Conservation (phyloP, 495 filamentous ascomycete species). For the Bryoglossum gracile region DNA sequence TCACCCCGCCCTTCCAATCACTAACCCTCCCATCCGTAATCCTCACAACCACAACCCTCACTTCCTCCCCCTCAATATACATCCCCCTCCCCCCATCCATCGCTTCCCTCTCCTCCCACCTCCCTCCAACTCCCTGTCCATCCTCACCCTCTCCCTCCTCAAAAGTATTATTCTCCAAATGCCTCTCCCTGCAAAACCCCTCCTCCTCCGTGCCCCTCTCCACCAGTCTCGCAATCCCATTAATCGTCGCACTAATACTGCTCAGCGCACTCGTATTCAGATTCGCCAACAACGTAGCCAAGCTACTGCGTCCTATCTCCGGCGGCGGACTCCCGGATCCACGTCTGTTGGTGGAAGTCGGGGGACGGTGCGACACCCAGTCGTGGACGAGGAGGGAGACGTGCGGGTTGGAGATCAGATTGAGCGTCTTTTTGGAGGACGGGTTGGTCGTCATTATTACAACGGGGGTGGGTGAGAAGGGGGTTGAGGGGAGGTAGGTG, state of each 20-base stretch:
- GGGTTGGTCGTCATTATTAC: slow-evolving; percentile 95
- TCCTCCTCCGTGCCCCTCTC: slow-evolving; percentile 70
- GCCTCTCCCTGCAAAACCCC: slow-evolving; percentile 65
- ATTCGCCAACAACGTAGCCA: slow-evolving; percentile 77
- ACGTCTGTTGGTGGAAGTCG: slow-evolving; percentile 45
- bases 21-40: slow-evolving; percentile 69
- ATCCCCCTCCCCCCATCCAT: slow-evolving; percentile 46
- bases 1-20: slow-evolving; percentile 74
- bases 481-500: slow-evolving; percentile 85
- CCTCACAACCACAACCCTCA: slow-evolving; percentile 65
- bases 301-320: slow-evolving; percentile 55
- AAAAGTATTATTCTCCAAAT: slow-evolving; percentile 91
- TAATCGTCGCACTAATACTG: slow-evolving; percentile 91
- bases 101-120: slow-evolving; percentile 13
- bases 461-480: slow-evolving; percentile 61
- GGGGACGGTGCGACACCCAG: slow-evolving; percentile 92
- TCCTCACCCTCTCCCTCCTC: slow-evolving; percentile 29
- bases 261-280: slow-evolving; percentile 81
- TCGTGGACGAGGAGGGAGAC: slow-evolving; percentile 96
- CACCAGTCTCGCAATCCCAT: slow-evolving; percentile 70
- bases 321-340: slow-evolving; percentile 50
- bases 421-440: slow-evolving; percentile 79
- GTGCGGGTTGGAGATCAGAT: slow-evolving; percentile 78
- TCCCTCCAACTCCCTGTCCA: slow-evolving; percentile 12
- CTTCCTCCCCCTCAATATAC: slow-evolving; percentile 63